Evolutionary conservation across 257 asterid species (phyloP), one percentile per base, ranked within the genome.

Genomic region (Salvia hispanica): DNA sequence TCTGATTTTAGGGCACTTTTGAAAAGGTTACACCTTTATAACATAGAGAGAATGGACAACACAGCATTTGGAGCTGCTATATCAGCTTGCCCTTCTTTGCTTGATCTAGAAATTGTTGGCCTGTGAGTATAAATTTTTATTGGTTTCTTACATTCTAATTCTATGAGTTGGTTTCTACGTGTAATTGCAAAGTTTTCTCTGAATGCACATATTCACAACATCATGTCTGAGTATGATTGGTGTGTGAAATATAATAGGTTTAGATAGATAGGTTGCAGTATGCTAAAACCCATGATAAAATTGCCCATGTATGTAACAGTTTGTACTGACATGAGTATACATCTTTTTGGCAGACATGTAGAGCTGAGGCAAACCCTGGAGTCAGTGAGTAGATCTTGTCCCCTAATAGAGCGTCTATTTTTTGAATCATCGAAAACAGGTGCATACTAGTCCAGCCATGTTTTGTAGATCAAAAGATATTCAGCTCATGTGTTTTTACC

Each of bases 91-190:
- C 86, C 95, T 46, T 74, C 84, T 59, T 68, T 92, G 74, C 81
- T 69, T 63, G 98, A 87, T 81, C 83, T 92, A 31, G 95, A 78
- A 80, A 81, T 92, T 70, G 88, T 87, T 76, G 96, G 96, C 82
- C 92, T 89, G 98, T 92, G 83, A 92, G 98, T 87, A 46, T 73
- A 54, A 47, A 14, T 40, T 28, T 48, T 40, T 64, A 18, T 56
- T 59, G 58, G 33, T 70, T 58, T 53, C 56, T 58, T 18, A 15
- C 11, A 25, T 70, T 70, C 50, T 55, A 31, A 44, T 64, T 58
- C 31, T 25, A 31, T 64, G n/a, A 58, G 44, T 66, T 16, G 39
- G 12, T 60, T 62, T 58, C 53, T 72, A 63, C 72, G n/a, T n/a
- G 46, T 14, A 34, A 15, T 9, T 55, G 46, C 58, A 34, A 40